These are phyloP conservation scores for Jatropha multifida DNA, from an alignment of 441 rosid species.

Conservation along the genomic window DNA sequence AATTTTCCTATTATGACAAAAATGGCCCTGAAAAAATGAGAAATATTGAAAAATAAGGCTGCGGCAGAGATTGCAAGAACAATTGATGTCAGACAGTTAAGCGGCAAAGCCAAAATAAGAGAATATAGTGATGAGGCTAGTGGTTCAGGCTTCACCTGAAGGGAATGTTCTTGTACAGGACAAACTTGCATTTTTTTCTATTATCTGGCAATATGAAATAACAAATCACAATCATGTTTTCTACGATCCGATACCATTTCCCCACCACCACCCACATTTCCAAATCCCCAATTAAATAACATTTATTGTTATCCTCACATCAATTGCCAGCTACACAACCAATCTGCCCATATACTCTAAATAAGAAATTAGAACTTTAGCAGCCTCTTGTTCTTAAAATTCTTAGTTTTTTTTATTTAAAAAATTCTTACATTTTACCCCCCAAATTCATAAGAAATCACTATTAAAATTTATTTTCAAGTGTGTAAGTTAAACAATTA, in stretches of 20 bases:
- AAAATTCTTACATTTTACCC: no score
- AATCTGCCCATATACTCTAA: no score
- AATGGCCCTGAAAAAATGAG: background rate
- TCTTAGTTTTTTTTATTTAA: no score
- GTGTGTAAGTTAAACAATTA: no score
- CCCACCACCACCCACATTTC: background rate
- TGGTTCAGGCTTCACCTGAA: background rate
- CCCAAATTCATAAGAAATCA: no score
- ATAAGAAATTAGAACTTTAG: no score
- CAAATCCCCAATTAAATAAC: background rate
- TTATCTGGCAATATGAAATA: background rate
- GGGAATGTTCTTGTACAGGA: background rate
- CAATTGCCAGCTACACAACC: background rate
- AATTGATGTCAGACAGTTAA: background rate
- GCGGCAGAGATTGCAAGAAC: conserved; percentile 8
- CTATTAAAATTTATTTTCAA: no score
- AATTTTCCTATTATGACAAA: background rate
- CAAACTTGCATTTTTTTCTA: background rate
- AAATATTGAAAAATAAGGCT: background rate
- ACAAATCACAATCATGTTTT: background rate
- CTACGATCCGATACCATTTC: background rate
- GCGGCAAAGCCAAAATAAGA: background rate
- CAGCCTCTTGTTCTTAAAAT: no score
- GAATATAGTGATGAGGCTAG: background rate
- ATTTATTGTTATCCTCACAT: conserved; percentile 7